Evolutionary conservation across 1,284 basidiomycete species (phyloP).

Genomic region (Pseudozyma sp.): DNA sequence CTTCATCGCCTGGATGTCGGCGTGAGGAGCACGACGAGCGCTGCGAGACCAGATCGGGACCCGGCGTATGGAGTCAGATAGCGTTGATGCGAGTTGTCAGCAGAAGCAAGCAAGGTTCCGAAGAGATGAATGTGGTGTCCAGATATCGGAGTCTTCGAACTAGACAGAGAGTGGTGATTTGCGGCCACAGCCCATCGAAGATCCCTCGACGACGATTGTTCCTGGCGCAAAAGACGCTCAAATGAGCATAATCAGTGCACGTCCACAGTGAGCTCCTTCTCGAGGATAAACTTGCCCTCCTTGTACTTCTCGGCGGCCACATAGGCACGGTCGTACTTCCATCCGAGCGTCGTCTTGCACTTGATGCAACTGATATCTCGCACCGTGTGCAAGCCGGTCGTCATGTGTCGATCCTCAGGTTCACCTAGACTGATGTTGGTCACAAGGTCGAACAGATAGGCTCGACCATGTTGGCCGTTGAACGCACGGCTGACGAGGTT

Average conservation of each 20-base stretch:
- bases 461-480: slow-evolving; percentile 88
- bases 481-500: slow-evolving; percentile 81
- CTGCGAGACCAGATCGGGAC: too few relatives aligned
- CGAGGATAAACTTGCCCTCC: slow-evolving; percentile 96
- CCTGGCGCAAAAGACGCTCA: too few relatives aligned
- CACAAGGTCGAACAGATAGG: slow-evolving; percentile 90
- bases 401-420: slow-evolving; percentile 91
- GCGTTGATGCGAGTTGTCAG: too few relatives aligned
- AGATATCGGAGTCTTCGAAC: too few relatives aligned
- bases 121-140: too few relatives aligned
- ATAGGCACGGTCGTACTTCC: slow-evolving; percentile 97
- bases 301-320: slow-evolving; percentile 94
- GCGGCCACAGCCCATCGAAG: too few relatives aligned
- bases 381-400: slow-evolving; percentile 94
- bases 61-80: too few relatives aligned
- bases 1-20: too few relatives aligned
- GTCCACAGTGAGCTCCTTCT: slow-evolving; percentile 73
- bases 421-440: slow-evolving; percentile 90
- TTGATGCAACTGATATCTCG: slow-evolving; percentile 93
- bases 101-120: too few relatives aligned
- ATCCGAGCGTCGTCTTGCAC: slow-evolving; percentile 85
- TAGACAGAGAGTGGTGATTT: too few relatives aligned
- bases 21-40: too few relatives aligned
- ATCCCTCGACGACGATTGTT: too few relatives aligned
- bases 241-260: slow-evolving; percentile 27